Base-by-base conservation (phyloP, 257 asterid genomes). In the Dorcoceras hygrometricum region DNA sequence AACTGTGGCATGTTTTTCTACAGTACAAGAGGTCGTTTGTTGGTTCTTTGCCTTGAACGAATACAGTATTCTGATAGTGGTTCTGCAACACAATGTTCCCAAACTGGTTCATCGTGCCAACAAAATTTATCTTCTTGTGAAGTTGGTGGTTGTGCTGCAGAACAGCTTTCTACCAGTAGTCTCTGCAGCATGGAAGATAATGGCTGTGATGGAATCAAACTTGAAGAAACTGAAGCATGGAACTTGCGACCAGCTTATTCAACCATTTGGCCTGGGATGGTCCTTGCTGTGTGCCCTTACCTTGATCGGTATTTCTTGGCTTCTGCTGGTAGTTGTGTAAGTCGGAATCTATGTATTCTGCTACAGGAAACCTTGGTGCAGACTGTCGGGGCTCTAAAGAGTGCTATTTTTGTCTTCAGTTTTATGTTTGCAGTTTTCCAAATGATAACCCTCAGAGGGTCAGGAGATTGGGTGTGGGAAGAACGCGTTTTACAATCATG, bases 11-110 rank as follows among this genome's bases (percentile, higher is more conserved):
- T 65, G 72, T 54, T 23, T 75, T 80, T 71, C n/a, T 77, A 74
- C 90, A 88, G 97, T 67, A 90, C 96, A 53, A 86, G 76, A 81
- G 99, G 97, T 26, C 99, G 96, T 73, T 69, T 93, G 83, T 73
- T 90, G 73, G 91, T 93, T 71, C 90, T 93, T 24, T 82, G 92
- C 82, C 77, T 93, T 70, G 97, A 88, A 66, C 94, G 80, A 67
- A 22, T 58, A 73, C 95, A 77, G 80, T 84, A 73, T 70, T 87
- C 91, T 54, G 96, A 88, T 71, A 73, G 84, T 59, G 89, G 90
- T 75, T 82, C 95, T 14, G 77, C 75, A 43, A 75, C 83, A 64
- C 66, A 69, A 62, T 66, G 79, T 65, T 80, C 87, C 9, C 82
- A 74, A 82, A 76, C 81, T 28, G 82, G 81, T 46, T 80, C 88